phyloP scores from a whole-genome alignment of 306 rosid genomes.

The Glycyrrhiza uralensis region DNA sequence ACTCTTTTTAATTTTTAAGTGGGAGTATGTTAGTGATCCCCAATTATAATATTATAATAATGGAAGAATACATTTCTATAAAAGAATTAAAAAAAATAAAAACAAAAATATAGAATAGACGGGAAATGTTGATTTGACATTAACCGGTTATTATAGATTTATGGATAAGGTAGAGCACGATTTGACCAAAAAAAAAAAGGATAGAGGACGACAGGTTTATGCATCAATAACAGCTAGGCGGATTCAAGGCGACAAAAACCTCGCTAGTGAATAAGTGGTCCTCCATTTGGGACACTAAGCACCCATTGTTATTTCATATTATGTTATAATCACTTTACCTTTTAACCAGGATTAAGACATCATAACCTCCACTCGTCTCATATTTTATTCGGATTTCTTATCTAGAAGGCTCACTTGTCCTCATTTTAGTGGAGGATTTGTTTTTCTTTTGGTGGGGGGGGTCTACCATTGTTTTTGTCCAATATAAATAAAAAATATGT shows the following conservation, averaged over 20 bases:
- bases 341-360: not conserved
- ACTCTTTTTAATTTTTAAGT: too few relatives aligned
- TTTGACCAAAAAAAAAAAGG: too few relatives aligned
- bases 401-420: not conserved
- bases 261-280: slow-evolving; percentile 17
- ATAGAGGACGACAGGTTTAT: not conserved
- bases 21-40: too few relatives aligned
- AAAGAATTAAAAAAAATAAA: too few relatives aligned
- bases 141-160: too few relatives aligned
- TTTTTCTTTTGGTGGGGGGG: not conserved
- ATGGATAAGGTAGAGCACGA: too few relatives aligned
- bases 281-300: not conserved
- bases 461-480: not conserved
- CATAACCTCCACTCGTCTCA: not conserved
- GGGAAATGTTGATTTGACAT: too few relatives aligned
- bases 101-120: too few relatives aligned
- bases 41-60: too few relatives aligned
- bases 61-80: too few relatives aligned
- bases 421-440: not conserved
- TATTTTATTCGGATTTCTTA: not conserved
- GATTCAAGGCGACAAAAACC: not conserved
- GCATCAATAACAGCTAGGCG: not conserved
- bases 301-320: not conserved
- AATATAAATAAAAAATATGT: not conserved
- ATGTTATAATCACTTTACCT: not conserved